Conservation (phyloP, 495 filamentous ascomycete genomes). For the Podospora tetraspora region DNA sequence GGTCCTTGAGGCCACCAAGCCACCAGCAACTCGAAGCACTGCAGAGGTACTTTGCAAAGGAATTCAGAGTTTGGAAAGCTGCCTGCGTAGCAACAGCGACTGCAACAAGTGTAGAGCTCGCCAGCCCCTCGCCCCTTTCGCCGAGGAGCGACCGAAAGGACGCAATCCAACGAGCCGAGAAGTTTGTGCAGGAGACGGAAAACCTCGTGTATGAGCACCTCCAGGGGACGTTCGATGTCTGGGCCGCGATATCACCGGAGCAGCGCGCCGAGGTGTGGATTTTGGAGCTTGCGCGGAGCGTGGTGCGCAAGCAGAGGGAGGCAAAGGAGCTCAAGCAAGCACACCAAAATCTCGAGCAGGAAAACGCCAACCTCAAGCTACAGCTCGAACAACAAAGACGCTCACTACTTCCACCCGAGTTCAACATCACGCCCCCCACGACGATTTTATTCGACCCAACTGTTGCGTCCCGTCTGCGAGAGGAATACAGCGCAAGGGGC, state of each 20-base stretch:
- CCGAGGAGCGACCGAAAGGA: constrained; percentile 41
- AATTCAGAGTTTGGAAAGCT: constrained; percentile 59
- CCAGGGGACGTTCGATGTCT: constrained; percentile 63
- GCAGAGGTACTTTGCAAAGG: constrained; percentile 56
- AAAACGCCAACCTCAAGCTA: constrained; percentile 63
- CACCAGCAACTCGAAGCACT: constrained; percentile 65
- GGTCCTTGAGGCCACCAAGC: constrained; percentile 67
- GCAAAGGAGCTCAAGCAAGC: constrained; percentile 55
- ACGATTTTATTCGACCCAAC: constrained; percentile 53
- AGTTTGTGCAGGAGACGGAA: constrained; percentile 45
- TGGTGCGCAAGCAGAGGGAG: constrained; percentile 61
- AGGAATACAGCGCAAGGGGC: constrained; percentile 24
- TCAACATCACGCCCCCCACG: constrained; percentile 58
- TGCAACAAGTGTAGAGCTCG: constrained; percentile 35
- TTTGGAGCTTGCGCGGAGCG: constrained; percentile 69
- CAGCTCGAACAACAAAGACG: constrained; percentile 64
- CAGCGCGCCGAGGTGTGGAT: constrained; percentile 64
- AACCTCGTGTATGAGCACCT: constrained; percentile 64
- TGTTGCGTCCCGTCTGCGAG: constrained; percentile 32
- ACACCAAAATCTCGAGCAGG: constrained; percentile 59
- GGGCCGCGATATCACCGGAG: constrained; percentile 54
- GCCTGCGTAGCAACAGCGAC: constrained; percentile 40
- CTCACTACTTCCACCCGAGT: constrained; percentile 66
- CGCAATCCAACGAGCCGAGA: constrained; percentile 36
- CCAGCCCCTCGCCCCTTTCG: constrained; percentile 26